phyloP scores from a whole-genome alignment of 1,139 yeast species.

The Candida gigantensis region DNA sequence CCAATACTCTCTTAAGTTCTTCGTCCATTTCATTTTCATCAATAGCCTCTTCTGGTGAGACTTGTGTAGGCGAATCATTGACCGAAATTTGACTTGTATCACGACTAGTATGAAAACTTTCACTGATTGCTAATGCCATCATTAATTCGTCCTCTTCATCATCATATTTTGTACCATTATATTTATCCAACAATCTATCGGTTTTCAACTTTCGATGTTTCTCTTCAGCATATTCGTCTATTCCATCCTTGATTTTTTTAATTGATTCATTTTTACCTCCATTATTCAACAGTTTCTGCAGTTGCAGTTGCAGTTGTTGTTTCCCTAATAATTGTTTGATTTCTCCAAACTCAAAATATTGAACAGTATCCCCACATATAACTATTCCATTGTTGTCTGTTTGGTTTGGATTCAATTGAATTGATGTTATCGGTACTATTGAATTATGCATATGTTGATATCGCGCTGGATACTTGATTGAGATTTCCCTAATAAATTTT shows the following conservation, averaged over 20 bases:
- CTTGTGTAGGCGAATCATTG: constrained; percentile 4
- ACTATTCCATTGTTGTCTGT: constrained; percentile 53
- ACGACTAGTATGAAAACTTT: constrained; percentile 26
- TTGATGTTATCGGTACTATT: constrained; percentile 43
- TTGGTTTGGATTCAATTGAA: constrained; percentile 45
- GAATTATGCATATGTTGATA: constrained; percentile 24
- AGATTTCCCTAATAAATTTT: constrained; percentile 48
- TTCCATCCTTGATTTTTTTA: constrained; percentile 32
- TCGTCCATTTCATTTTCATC: constrained; percentile 18
- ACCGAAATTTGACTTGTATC: constrained; percentile 8
- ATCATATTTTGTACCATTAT: constrained; percentile 40
- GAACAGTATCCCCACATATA: constrained; percentile 56
- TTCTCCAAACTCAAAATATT: constrained; percentile 63
- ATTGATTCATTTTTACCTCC: constrained; percentile 16
- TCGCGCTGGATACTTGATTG: constrained; percentile 47
- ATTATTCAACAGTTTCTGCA: constrained; percentile 11
- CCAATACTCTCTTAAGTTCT: constrained; percentile 25
- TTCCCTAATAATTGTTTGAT: neutral
- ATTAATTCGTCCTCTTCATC: constrained; percentile 51
- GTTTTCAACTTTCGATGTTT: constrained; percentile 21
- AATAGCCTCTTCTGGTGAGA: neutral
- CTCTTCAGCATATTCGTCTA: constrained; percentile 40
- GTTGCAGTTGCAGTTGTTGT: constrained; percentile 5
- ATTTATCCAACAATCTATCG: constrained; percentile 39
- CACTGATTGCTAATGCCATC: constrained; percentile 55